phyloP scores from a whole-genome alignment of 768 basidiomycete species.

The Boletus vinaceobasis region DNA sequence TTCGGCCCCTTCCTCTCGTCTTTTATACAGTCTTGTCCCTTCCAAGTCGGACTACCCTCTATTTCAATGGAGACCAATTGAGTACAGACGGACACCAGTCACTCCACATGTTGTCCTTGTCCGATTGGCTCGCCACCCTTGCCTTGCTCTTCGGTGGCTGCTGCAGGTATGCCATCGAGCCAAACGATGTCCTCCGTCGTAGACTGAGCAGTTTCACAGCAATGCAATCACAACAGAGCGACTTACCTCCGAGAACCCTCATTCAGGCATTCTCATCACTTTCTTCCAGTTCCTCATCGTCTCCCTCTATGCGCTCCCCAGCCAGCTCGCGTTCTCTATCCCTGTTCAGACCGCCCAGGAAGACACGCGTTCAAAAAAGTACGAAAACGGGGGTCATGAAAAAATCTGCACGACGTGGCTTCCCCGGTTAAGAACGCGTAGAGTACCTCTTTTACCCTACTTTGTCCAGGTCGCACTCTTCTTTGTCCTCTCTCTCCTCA shows the following conservation, averaged over 20 bases:
- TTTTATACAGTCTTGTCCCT: background rate
- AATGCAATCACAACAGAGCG: constrained; percentile 79
- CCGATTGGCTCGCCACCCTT: constrained; percentile 61
- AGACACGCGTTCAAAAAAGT: background rate
- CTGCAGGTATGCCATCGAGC: constrained; percentile 52
- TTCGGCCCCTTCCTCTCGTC: background rate
- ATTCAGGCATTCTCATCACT: constrained; percentile 80
- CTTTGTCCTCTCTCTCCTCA: constrained; percentile 73
- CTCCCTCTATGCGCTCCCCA: constrained; percentile 68
- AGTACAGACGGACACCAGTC: background rate
- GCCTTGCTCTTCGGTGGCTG: constrained; percentile 87
- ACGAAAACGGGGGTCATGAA: background rate
- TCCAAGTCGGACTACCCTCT: background rate
- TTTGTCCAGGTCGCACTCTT: constrained; percentile 79
- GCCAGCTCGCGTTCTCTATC: constrained; percentile 42
- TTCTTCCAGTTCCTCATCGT: constrained; percentile 82
- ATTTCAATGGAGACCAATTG: background rate
- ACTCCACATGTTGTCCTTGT: constrained; percentile 12
- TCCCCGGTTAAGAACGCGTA: constrained; percentile 56
- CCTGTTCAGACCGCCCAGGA: background rate
- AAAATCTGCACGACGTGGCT: constrained; percentile 1
- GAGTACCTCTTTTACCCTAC: constrained; percentile 72
- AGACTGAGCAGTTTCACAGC: constrained; percentile 34
- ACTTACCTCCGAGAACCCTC: constrained; percentile 62
- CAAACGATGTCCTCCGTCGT: background rate